Evolutionary conservation across 345 rosid species (phyloP), one percentile per base, ranked within the genome.

Genomic region (Gossypium rotundifolium): DNA sequence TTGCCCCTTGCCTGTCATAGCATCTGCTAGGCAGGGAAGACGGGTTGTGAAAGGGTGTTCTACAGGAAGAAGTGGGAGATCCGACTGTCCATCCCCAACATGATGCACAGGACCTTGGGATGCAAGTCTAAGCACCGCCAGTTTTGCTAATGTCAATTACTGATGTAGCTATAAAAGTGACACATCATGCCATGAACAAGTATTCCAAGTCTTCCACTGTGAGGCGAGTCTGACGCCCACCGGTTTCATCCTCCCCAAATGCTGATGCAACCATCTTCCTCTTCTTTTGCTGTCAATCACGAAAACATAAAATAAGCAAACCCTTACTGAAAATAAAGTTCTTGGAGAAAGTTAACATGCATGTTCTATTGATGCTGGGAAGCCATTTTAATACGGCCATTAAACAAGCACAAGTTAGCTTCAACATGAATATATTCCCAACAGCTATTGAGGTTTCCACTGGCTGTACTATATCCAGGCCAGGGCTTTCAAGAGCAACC

Each of bases 191-290:
- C 91, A 84, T 91, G 74, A 95, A 95, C 77, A 95, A 83, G 88
- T 92, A 93, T 61, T 79, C 85, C 89, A 93, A 77, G 85, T 91
- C 98, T 14, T 95, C 97, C 59, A 90, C 94, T 0, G 94, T 93
- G 46, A 95, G 89, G 61, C 93, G 93, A 76, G 94, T 86, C 85
- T 88, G 94, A 53, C 85, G 76, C 79, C 92, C 81, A 25, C 88
- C 96, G 1, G 72, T 83, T 78, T 91, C 93, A 73, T 94, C 98
- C 82, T 95, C 99, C 72, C 97, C 99, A 63, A 95, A 91, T 44
- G 98, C 99, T 68, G 96, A 91, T 13, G 98, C 89, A 38, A 93
- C 97, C 98, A 95, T 91, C 84, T 75, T 87, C 82, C 97, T 89
- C 87, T 94, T 94, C 89, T 92, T 91, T 92, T 84, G 86, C 97